phyloP scores from a whole-genome alignment of 768 basidiomycete species.

The Leccinum boreale region DNA sequence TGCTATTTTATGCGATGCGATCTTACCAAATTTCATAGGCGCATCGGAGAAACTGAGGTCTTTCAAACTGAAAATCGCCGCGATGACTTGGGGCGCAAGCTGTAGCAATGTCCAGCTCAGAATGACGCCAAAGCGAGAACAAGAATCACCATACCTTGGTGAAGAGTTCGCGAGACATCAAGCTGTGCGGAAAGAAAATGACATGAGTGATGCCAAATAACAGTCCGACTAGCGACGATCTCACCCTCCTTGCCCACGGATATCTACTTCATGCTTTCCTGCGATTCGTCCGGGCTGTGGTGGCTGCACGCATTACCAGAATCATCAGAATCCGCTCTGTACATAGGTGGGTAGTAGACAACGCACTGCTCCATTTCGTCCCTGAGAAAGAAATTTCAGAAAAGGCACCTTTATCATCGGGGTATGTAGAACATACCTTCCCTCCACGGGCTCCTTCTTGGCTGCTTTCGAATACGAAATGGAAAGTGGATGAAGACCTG shows the following conservation, averaged over 20 bases:
- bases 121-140: conserved; percentile 2
- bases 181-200: conserved; percentile 25
- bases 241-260: conserved; percentile 23
- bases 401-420: conserved; percentile 2
- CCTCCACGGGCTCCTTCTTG: conserved; percentile 30
- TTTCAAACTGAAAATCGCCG: conserved; percentile 44
- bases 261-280: conserved; percentile 7
- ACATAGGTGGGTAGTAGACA: not conserved
- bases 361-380: too few species aligned
- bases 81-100: conserved; percentile 44
- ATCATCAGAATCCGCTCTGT: too few species aligned
- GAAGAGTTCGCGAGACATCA: conserved; percentile 30
- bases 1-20: not conserved
- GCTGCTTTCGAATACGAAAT: conserved; percentile 22
- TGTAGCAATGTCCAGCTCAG: conserved; percentile 17
- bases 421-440: conserved; percentile 31
- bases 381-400: too few species aligned
- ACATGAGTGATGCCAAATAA: not conserved
- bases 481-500: conserved; percentile 21
- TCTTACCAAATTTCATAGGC: conserved; percentile 12
- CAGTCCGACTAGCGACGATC: not conserved
- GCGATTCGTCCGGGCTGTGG: not conserved
- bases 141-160: conserved; percentile 9
- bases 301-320: conserved; percentile 5
- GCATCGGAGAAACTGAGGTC: conserved; percentile 24